A percentile compares a stretch with the other conserved stretches of the same genome.
Evolutionary conservation across 208 protist genomes (phyloP).

Genomic region (Wallacemonas sp.): DNA sequence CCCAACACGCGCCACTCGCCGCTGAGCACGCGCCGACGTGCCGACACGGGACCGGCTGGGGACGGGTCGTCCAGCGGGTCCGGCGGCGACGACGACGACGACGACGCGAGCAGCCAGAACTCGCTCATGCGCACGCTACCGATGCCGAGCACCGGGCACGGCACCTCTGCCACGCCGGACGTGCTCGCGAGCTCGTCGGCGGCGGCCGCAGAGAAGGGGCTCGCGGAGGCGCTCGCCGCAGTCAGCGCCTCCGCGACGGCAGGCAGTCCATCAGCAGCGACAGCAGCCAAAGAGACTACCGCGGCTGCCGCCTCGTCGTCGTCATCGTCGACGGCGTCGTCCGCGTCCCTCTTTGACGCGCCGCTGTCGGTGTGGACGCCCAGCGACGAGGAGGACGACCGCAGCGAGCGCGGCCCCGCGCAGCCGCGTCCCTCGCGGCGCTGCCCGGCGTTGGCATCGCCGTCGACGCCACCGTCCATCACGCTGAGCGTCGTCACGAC

Average conservation of each 20-base stretch:
- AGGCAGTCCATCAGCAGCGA: too few species aligned
- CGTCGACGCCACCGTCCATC: constrained; percentile 3
- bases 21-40: too few species aligned
- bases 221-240: too few species aligned
- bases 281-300: too few species aligned
- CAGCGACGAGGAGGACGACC: constrained; percentile 12
- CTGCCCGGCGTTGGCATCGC: not conserved
- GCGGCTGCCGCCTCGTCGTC: not conserved
- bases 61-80: too few species aligned
- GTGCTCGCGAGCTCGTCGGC: too few species aligned
- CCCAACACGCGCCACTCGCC: too few species aligned
- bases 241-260: too few species aligned
- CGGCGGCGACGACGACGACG: not conserved
- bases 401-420: not conserved
- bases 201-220: too few species aligned
- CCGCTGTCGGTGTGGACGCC: not conserved
- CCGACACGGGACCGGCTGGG: too few species aligned
- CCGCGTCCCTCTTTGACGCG: constrained; percentile 1
- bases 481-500: constrained; percentile 9
- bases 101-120: constrained; percentile 1
- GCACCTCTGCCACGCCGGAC: not conserved
- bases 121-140: constrained; percentile 4
- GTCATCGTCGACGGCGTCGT: not conserved
- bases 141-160: not conserved
- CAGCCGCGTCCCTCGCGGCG: too few species aligned